phyloP scores from a whole-genome alignment of 2,329 filamentous ascomycete genomes.

The Ophiostoma montium region DNA sequence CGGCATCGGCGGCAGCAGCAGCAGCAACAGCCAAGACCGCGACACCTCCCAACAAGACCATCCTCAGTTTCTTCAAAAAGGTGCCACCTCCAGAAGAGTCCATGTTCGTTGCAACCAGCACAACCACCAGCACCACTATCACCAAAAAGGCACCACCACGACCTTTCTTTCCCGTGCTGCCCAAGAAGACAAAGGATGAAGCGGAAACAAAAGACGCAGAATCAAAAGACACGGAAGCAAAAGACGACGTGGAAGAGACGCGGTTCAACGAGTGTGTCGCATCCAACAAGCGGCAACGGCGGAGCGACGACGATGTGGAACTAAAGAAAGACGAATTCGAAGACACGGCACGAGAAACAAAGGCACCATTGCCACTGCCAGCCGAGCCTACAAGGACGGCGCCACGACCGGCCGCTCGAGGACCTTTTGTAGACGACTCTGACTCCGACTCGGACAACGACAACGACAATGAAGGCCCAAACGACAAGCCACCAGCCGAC shows the following conservation, averaged over 20 bases:
- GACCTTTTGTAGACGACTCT: conserved; percentile 52
- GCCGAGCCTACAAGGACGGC: conserved; percentile 25
- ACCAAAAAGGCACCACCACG: neutral
- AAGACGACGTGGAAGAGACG: neutral
- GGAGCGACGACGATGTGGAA: neutral
- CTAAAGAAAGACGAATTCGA: too few relatives aligned
- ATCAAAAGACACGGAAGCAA: neutral
- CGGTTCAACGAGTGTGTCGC: conserved; percentile 4
- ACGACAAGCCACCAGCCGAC: neutral
- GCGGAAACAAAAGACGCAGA: neutral
- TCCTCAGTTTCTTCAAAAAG: conserved; percentile 64
- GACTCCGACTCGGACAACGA: conserved; percentile 14
- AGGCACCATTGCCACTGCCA: neutral
- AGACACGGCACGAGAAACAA: neutral
- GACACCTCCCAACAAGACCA: conserved; percentile 40
- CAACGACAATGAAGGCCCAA: neutral
- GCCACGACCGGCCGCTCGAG: conserved; percentile 21
- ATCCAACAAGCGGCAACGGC: conserved; percentile 5
- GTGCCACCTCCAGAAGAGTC: conserved; percentile 42
- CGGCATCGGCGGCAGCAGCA: conserved; percentile 8
- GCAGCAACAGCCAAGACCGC: neutral
- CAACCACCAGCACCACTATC: neutral
- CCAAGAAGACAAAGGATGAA: neutral
- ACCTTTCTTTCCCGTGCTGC: neutral
- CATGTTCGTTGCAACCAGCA: conserved; percentile 31